Base-by-base conservation (phyloP, 306 rosid species). In the Trifolium pratense region DNA sequence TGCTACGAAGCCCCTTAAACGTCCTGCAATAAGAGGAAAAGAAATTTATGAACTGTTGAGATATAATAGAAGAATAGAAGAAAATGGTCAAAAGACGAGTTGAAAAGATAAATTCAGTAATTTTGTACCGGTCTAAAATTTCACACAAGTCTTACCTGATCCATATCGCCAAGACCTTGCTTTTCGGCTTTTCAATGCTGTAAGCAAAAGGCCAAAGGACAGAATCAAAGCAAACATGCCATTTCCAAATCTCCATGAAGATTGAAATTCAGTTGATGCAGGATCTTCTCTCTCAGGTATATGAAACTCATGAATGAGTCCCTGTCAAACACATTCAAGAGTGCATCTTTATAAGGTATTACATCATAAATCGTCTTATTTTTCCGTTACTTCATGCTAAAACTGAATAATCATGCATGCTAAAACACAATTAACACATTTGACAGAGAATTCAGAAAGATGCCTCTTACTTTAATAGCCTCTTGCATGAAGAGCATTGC, bases 401-500 rank as follows among this genome's bases (percentile, higher is more conserved):
- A 65, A 71, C 36, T 25, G 67, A 39, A 56, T 70, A 77, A 75
- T 34, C 66, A 40, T 71, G 42, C 29, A 29, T 7, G 23, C 68
- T 32, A 10, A 52, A 55, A 53, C 49, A 62, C 56, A 17, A 37
- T 51, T 39, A 66, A 16, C 23, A 65, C 40, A 39, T 36, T 49
- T 53, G 55, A 12, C 51, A 65, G 56, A 21, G 26, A 56, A 37
- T 75, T 29, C 36, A 62, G 62, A 78, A 46, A 40, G 23, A 77
- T 25, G 66, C 26, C 2, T 68, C 82, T 23, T 88, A 91, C 97
- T 77, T 82, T 91, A 64, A 88, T 79, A 74, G 97, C 94, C 79
- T 91, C 87, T 76, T 91, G 97, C 94, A 88, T 87, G 84, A 91
- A 91, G 60, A 91, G 92, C 91, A 87, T 80, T 71, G 97, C 92